Conservation (phyloP, 331 rosid species). For the Cydonia oblonga region DNA sequence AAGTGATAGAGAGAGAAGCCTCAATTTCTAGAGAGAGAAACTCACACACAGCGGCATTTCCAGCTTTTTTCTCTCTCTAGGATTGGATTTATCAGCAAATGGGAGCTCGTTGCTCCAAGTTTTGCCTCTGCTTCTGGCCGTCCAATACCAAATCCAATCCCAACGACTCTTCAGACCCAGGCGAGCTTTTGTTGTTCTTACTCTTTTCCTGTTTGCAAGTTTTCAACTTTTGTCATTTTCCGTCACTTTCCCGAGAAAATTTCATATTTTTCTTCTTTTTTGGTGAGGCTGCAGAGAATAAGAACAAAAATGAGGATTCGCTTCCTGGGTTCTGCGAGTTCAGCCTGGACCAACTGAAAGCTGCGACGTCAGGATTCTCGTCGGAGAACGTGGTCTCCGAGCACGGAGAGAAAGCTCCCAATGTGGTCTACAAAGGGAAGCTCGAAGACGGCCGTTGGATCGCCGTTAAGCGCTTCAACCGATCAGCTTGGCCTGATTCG, state of each 20-base stretch:
- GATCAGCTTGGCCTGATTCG: constrained; percentile 97
- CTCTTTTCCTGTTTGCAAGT: not conserved
- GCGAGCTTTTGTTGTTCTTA: constrained; percentile 14
- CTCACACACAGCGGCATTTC: not conserved
- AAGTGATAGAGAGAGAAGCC: constrained; percentile 9
- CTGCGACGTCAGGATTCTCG: constrained; percentile 81
- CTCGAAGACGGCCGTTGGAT: constrained; percentile 57
- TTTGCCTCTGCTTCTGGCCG: constrained; percentile 75
- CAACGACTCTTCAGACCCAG: constrained; percentile 46
- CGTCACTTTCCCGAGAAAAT: constrained; percentile 16
- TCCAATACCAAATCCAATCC: constrained; percentile 62
- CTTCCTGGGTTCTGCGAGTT: constrained; percentile 68
- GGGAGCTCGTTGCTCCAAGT: constrained; percentile 96
- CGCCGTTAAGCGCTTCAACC: constrained; percentile 92
- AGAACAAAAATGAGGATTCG: constrained; percentile 29
- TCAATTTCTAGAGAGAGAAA: constrained; percentile 10
- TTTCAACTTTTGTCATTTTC: constrained; percentile 1
- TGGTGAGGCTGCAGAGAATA: constrained; percentile 38
- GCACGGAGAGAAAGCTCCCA: constrained; percentile 98
- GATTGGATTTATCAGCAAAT: constrained; percentile 31
- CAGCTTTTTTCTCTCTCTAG: not conserved
- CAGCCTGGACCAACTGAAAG: constrained; percentile 62
- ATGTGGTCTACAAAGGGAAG: constrained; percentile 81
- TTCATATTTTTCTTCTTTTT: not conserved
- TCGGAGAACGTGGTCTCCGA: constrained; percentile 89